Percentiles rank a stretch among this genome's conserved stretches.
Conservation (phyloP, 129 eudicot species). For the Chrysanthemum makinoi region DNA sequence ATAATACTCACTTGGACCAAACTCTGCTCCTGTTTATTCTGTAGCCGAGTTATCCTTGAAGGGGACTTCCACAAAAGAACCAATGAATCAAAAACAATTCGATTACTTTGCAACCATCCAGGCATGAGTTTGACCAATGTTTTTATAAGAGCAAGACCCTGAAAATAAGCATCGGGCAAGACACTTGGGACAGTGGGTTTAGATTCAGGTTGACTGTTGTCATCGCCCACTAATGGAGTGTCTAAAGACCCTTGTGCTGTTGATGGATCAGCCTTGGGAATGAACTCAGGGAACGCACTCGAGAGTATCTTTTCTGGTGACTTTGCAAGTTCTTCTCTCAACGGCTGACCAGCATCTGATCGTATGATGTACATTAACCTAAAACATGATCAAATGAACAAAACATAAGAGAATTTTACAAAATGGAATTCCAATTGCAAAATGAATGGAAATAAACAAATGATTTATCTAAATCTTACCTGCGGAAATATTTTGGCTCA, state of each 20-base stretch:
- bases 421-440: neutral
- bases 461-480: conserved; percentile 39
- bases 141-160: conserved; percentile 87
- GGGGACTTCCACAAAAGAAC: conserved; percentile 95
- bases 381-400: conserved; percentile 26
- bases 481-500: conserved; percentile 87
- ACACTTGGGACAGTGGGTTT: conserved; percentile 49
- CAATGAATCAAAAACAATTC: conserved; percentile 70
- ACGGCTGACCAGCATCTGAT: conserved; percentile 98
- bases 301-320: conserved; percentile 91
- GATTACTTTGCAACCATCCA: conserved; percentile 89
- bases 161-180: conserved; percentile 81
- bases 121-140: conserved; percentile 93
- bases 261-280: conserved; percentile 55
- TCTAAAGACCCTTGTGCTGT: conserved; percentile 48
- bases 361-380: conserved; percentile 95
- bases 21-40: conserved; percentile 92
- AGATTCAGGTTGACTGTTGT: conserved; percentile 46
- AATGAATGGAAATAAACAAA: neutral
- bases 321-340: conserved; percentile 97
- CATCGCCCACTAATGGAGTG: conserved; percentile 49
- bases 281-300: conserved; percentile 78
- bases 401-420: conserved; percentile 3
- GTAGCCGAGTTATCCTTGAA: conserved; percentile 74
- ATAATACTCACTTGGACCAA: conserved; percentile 73